phyloP scores from a whole-genome alignment of 495 filamentous ascomycete genomes.

The Apiosordaria backusii region DNA sequence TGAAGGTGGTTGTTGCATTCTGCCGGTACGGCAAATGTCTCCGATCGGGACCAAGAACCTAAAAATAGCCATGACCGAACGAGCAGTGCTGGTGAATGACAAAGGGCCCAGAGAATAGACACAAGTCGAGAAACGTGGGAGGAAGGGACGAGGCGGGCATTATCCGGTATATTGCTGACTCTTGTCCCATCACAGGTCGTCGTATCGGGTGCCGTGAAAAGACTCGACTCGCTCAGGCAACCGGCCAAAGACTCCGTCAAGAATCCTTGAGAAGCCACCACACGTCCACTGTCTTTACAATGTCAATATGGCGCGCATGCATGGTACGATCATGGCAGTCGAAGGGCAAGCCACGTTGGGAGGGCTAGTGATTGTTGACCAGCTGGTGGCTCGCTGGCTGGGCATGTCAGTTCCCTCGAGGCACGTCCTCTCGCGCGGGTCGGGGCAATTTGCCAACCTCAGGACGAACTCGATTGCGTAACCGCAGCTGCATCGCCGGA shows the following conservation, averaged over 20 bases:
- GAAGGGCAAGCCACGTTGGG: not conserved
- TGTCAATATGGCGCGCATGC: not conserved
- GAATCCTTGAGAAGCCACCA: not conserved
- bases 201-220: not conserved
- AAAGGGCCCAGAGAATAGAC: not conserved
- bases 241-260: not conserved
- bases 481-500: not conserved
- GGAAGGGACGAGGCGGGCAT: not conserved
- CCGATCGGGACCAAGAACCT: not conserved
- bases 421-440: not conserved
- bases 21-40: constrained; percentile 14
- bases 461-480: not conserved
- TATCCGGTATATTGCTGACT: constrained; percentile 8
- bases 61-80: constrained; percentile 15
- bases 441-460: not conserved
- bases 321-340: not conserved
- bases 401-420: not conserved
- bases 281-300: not conserved
- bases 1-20: constrained; percentile 4
- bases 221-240: not conserved
- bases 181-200: not conserved
- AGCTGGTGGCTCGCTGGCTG: not conserved
- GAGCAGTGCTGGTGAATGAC: not conserved
- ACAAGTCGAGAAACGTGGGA: constrained; percentile 9
- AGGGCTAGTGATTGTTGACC: not conserved